Evolutionary conservation across 176 grass and related monocot species (phyloP).

Genomic region (Hordeum vulgare): DNA sequence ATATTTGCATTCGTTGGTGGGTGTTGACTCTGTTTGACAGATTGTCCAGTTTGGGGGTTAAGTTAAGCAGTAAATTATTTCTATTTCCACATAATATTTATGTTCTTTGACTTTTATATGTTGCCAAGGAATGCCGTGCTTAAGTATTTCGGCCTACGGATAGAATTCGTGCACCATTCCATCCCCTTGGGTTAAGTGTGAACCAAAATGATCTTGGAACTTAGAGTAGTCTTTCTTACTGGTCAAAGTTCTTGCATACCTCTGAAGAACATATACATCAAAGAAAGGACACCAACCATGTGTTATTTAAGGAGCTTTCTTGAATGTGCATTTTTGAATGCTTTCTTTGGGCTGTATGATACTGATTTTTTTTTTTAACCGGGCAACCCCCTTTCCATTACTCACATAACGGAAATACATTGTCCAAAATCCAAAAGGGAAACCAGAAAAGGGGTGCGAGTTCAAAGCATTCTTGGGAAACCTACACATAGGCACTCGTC

Average conservation of each 20-base stretch:
- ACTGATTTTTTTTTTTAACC: too few species aligned
- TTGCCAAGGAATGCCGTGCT: neutral
- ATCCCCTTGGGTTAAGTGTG: neutral
- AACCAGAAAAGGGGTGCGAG: too few species aligned
- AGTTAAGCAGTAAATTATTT: neutral
- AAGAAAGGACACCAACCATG: neutral
- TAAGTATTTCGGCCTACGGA: neutral
- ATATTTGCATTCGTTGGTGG: neutral
- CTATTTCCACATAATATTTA: neutral
- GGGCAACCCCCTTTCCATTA: too few species aligned
- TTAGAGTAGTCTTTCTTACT: neutral
- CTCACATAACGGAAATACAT: too few species aligned
- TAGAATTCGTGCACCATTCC: neutral
- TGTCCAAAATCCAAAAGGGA: too few species aligned
- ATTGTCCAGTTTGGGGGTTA: neutral
- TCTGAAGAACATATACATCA: neutral
- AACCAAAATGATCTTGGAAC: neutral
- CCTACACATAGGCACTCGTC: too few species aligned
- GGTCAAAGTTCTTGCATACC: neutral
- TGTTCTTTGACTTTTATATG: neutral
- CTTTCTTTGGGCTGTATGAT: neutral
- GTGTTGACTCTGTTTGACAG: neutral
- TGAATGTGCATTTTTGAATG: neutral
- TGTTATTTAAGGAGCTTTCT: neutral
- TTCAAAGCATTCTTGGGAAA: too few species aligned